Evolutionary conservation across 1,284 basidiomycete genomes (phyloP).

Genomic region (Pseudozyma sp.): DNA sequence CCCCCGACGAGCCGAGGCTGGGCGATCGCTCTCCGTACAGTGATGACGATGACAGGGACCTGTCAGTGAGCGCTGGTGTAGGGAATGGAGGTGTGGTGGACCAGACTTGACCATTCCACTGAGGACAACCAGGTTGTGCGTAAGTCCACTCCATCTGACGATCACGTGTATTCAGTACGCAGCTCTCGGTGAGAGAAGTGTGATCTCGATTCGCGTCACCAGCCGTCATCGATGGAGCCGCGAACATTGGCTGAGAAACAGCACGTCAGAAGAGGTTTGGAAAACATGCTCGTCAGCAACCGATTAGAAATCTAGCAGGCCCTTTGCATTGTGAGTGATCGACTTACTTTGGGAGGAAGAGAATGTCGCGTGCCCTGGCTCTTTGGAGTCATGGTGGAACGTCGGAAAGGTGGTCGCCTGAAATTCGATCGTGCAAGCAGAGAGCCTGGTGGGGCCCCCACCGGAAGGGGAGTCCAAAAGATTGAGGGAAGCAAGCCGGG

Average conservation of each 20-base stretch:
- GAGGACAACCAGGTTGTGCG: conserved; percentile 2
- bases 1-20: conserved; percentile 1
- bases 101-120: conserved; percentile 21
- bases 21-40: conserved; percentile 30
- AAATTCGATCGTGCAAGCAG: conserved; percentile 11
- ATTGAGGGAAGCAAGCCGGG: conserved; percentile 10
- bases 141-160: conserved; percentile 14
- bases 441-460: conserved; percentile 7
- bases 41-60: conserved; percentile 37
- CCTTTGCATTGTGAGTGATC: not conserved
- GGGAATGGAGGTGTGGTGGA: conserved; percentile 25
- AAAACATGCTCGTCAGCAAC: not conserved
- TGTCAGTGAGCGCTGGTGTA: conserved; percentile 28
- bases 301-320: conserved; percentile 4
- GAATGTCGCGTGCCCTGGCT: conserved; percentile 37
- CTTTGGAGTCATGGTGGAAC: conserved; percentile 34
- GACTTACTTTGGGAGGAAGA: conserved; percentile 45
- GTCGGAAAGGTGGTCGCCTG: not conserved
- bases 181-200: conserved; percentile 11
- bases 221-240: conserved; percentile 5
- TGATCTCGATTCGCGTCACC: conserved; percentile 11
- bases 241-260: conserved; percentile 19
- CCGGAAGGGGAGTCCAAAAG: conserved; percentile 6
- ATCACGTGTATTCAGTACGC: conserved; percentile 5
- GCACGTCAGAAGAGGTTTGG: too few relatives aligned